Conservation (phyloP, 2,329 filamentous ascomycete genomes). For the Arthrobotrys megalospora region DNA sequence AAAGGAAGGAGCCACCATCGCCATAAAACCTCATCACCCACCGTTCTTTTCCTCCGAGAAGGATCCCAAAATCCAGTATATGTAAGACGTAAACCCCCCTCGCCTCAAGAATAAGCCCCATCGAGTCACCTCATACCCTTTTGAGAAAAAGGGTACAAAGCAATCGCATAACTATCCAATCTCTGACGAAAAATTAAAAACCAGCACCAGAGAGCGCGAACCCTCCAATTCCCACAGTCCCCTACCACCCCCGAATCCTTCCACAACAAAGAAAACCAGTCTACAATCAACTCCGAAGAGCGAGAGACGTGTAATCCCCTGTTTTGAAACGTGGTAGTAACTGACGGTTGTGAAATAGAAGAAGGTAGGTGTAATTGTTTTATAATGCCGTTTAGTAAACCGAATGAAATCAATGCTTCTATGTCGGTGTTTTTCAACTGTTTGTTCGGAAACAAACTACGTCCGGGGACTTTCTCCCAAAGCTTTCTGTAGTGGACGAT, state of each 20-base stretch:
- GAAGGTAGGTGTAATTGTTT: slow-evolving; percentile 69
- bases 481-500: slow-evolving; percentile 73
- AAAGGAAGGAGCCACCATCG: slow-evolving; percentile 67
- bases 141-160: slow-evolving; percentile 69
- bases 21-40: slow-evolving; percentile 15
- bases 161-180: slow-evolving; percentile 99
- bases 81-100: slow-evolving; percentile 72
- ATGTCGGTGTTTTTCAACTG: slow-evolving; percentile 99
- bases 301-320: slow-evolving; percentile 62
- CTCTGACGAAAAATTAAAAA: slow-evolving; percentile 83
- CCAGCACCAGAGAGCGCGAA: slow-evolving; percentile 64
- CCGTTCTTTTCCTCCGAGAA: not conserved
- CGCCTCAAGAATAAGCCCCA: slow-evolving; percentile 99
- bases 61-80: slow-evolving; percentile 8
- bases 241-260: slow-evolving; percentile 67
- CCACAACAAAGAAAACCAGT: slow-evolving; percentile 63
- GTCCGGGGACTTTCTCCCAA: slow-evolving; percentile 99
- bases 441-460: slow-evolving; percentile 68
- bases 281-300: slow-evolving; percentile 65
- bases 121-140: slow-evolving; percentile 86
- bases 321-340: slow-evolving; percentile 16
- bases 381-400: slow-evolving; percentile 80
- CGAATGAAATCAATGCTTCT: slow-evolving; percentile 82
- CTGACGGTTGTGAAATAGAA: slow-evolving; percentile 62
- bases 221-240: slow-evolving; percentile 58